Evolutionary conservation across 331 rosid species (phyloP).

Genomic region (Telfairia occidentalis): DNA sequence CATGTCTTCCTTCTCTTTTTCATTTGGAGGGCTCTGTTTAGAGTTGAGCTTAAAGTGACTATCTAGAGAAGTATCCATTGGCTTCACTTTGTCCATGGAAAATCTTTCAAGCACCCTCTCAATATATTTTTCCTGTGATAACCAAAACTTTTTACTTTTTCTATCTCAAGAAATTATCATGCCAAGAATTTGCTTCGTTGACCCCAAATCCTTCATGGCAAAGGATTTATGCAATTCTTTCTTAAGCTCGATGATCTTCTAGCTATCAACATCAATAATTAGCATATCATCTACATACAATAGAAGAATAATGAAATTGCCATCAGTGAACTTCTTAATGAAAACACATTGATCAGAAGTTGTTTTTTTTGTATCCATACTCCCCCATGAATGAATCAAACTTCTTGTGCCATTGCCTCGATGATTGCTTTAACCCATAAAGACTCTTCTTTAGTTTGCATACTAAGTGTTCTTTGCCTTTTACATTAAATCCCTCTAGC

Average conservation of each 20-base stretch:
- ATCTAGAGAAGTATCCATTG: neutral
- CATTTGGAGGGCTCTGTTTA: neutral
- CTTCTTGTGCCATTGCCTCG: no score
- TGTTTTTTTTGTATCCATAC: neutral
- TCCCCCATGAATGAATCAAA: neutral
- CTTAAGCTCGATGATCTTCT: no score
- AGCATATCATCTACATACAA: no score
- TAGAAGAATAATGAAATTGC: no score
- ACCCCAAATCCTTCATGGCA: no score
- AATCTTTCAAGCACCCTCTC: neutral
- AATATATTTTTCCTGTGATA: neutral
- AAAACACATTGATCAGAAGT: neutral
- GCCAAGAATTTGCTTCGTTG: neutral
- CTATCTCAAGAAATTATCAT: neutral
- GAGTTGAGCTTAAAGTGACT: neutral
- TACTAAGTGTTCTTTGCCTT: no score
- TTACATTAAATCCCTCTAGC: no score
- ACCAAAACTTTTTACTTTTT: neutral
- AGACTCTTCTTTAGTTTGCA: no score
- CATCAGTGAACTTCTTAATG: no score
- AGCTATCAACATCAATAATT: no score
- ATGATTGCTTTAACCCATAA: no score
- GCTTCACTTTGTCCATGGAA: neutral
- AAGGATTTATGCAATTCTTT: no score
- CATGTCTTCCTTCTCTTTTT: neutral